A percentile compares a stretch with the other conserved stretches of the same genome.
phyloP scores from a whole-genome alignment of 1,284 basidiomycete genomes.

The Coniferiporia weirii region DNA sequence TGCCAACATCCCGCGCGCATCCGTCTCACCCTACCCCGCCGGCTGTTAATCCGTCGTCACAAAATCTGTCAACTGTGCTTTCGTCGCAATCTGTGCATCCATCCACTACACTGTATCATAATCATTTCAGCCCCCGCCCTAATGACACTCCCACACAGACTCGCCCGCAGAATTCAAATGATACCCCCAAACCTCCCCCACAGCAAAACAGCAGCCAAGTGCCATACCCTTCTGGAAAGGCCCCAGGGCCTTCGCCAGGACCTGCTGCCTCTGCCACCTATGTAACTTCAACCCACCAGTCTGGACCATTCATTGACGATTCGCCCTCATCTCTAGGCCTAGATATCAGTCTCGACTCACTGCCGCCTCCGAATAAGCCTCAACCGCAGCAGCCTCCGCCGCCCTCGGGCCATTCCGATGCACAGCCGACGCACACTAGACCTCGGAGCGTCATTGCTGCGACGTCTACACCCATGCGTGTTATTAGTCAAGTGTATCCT shows the following conservation, averaged over 20 bases:
- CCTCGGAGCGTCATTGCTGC: background rate
- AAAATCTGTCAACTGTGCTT: conserved; percentile 8
- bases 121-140: conserved; percentile 1
- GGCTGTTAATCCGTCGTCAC: conserved; percentile 1
- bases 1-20: background rate
- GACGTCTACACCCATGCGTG: background rate
- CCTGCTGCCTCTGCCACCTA: conserved; percentile 10
- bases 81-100: conserved; percentile 5
- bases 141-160: background rate
- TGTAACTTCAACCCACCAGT: conserved; percentile 7
- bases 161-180: background rate
- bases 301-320: conserved; percentile 1
- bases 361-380: background rate
- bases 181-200: background rate
- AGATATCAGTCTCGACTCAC: conserved; percentile 3
- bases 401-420: background rate
- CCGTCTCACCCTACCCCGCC: conserved; percentile 1
- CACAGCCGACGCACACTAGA: background rate
- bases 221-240: background rate
- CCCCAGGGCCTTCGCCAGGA: too few relatives aligned
- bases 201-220: background rate
- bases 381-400: background rate
- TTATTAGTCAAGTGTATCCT: background rate
- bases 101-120: conserved; percentile 13
- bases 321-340: conserved; percentile 1